Evolutionary conservation across 2,329 filamentous ascomycete genomes (phyloP), one percentile per base, ranked within the genome.

Genomic region (Calonectria fujianensis): DNA sequence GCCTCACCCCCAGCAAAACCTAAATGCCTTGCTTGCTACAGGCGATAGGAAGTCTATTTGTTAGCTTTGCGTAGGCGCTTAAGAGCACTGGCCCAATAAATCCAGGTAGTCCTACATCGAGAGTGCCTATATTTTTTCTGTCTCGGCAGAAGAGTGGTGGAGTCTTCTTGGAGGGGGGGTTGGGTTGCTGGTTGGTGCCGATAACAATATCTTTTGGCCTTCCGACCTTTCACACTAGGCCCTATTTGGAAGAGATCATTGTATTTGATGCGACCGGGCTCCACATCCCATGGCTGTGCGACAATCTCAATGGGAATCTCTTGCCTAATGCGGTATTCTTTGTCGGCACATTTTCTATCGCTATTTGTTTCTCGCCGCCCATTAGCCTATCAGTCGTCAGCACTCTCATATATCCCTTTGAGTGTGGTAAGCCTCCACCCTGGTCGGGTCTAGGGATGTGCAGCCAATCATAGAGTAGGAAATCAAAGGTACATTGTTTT

Each of bases 311-410:
- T 10, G 24, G 20, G 13, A 57, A 2, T 16, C 16, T 32, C 29
- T 57, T 57, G 29, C 51, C 29, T 32, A 35, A 57, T 57, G 51
- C 51, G 29, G 51, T 32, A 57, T 57, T 57, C 51, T 57, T 57
- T 16, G 6, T 57, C 51, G 51, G 51, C 51, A 57, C 11, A 13
- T 57, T 31, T 31, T 52, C 50, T 27, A 52, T 24, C 20, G 45
- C 10, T 24, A 20, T 4, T 27, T 29, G 13, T 52, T 52, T 37
- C 35, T 37, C 11, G 35, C 35, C 50, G 11, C 50, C 11, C 14
- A 24, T 52, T 29, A 52, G 24, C 50, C 6, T 52, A 16, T 24
- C 50, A 24, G 10, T 52, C 24, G 50, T n/a, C 48, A 51, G n/a
- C n/a, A 51, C n/a, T 27, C 48, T 9, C 48, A 51, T 11, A 6